These are phyloP conservation scores for Krasilnikovozyma curviuscula DNA, from an alignment of 768 basidiomycete species.

Conservation along the genomic window DNA sequence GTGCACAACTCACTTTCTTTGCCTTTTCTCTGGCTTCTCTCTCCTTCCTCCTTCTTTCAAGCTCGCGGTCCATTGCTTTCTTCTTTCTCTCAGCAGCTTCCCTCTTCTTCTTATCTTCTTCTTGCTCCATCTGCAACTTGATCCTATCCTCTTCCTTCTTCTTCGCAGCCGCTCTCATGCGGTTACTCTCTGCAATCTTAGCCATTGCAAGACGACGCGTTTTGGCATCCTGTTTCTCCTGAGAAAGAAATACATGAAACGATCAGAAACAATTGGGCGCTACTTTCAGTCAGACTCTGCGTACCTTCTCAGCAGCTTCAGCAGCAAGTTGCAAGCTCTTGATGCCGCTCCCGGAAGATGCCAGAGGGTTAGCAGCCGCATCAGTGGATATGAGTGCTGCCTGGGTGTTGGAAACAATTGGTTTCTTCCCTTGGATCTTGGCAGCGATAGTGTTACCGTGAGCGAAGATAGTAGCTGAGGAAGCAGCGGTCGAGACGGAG, in stretches of 20 bases:
- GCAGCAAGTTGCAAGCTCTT: slow-evolving; percentile 70
- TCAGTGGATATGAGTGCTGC: too few species aligned
- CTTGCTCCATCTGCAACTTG: too few species aligned
- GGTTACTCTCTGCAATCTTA: slow-evolving; percentile 64
- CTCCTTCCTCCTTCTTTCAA: slow-evolving; percentile 10
- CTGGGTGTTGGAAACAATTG: too few species aligned
- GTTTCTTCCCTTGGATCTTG: slow-evolving; percentile 4
- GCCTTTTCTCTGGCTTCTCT: slow-evolving; percentile 8
- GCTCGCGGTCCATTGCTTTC: slow-evolving; percentile 1
- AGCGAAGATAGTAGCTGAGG: background rate
- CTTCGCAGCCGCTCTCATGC: slow-evolving; percentile 47
- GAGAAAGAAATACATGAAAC: too few species aligned
- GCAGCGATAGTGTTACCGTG: slow-evolving; percentile 2
- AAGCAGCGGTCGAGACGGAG: too few species aligned
- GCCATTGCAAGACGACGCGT: slow-evolving; percentile 56
- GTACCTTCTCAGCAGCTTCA: slow-evolving; percentile 72
- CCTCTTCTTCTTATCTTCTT: slow-evolving; percentile 6
- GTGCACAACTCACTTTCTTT: slow-evolving; percentile 2
- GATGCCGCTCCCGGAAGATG: slow-evolving; percentile 31
- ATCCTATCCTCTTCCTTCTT: slow-evolving; percentile 62
- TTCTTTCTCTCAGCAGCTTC: slow-evolving; percentile 8
- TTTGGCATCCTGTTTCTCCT: slow-evolving; percentile 70
- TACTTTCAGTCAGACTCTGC: too few species aligned
- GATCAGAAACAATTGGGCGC: too few species aligned
- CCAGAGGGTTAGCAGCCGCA: too few species aligned